These are phyloP conservation scores for Candida morakotiae DNA, from an alignment of 805 yeast species.

Conservation along the genomic window DNA sequence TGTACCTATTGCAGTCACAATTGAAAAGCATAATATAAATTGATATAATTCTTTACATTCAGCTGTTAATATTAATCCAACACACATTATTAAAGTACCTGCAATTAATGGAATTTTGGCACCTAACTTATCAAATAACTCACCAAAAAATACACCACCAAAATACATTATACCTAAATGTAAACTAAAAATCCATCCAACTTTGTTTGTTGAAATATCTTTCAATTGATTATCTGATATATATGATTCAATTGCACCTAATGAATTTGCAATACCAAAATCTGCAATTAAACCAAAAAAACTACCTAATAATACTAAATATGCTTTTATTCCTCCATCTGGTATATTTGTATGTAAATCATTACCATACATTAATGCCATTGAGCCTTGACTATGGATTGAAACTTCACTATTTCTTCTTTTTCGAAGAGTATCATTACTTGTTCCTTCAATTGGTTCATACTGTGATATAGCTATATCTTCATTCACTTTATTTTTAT, in stretches of 20 bases:
- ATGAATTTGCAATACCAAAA: slow-evolving; percentile 25
- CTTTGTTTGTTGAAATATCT: slow-evolving; percentile 15
- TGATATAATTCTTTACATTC: slow-evolving; percentile 20
- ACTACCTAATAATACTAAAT: slow-evolving; percentile 21
- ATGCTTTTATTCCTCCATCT: slow-evolving; percentile 26
- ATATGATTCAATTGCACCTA: slow-evolving; percentile 26
- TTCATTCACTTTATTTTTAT: background rate
- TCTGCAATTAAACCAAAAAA: slow-evolving; percentile 24
- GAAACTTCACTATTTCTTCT: background rate
- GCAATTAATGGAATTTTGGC: slow-evolving; percentile 17
- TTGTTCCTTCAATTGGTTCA: slow-evolving; percentile 2
- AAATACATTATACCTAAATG: slow-evolving; percentile 28
- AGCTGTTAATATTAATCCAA: slow-evolving; percentile 24
- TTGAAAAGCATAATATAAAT: slow-evolving; percentile 22
- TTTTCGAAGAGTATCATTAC: background rate
- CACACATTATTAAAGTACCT: slow-evolving; percentile 17
- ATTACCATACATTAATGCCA: slow-evolving; percentile 16
- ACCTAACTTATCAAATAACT: slow-evolving; percentile 24
- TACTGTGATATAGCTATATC: slow-evolving; percentile 5
- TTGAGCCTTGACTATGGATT: background rate
- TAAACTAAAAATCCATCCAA: slow-evolving; percentile 29
- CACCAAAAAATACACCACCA: slow-evolving; percentile 27
- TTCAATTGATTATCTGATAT: slow-evolving; percentile 18
- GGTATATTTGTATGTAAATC: slow-evolving; percentile 23
- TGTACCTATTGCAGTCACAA: slow-evolving; percentile 24